These are phyloP conservation scores for Diaporthe vaccinii DNA, from an alignment of 2,329 filamentous ascomycete genomes.

Conservation along the genomic window DNA sequence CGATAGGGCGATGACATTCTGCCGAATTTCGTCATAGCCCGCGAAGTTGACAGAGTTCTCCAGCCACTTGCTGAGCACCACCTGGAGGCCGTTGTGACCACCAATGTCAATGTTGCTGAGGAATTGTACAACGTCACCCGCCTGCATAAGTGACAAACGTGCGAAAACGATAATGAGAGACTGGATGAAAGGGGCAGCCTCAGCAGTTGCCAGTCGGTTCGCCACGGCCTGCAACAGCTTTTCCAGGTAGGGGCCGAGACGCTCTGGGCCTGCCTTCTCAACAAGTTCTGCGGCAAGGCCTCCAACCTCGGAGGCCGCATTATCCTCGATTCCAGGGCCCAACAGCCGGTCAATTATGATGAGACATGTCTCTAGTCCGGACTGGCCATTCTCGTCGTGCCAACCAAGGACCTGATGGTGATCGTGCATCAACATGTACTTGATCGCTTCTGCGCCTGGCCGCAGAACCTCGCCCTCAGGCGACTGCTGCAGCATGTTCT, in stretches of 20 bases:
- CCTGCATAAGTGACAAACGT: conserved; percentile 85
- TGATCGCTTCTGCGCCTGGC: conserved; percentile 86
- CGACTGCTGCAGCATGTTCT: conserved; percentile 83
- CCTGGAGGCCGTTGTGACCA: conserved; percentile 84
- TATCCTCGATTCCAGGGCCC: conserved; percentile 87
- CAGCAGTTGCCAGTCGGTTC: conserved; percentile 83
- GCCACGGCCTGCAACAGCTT: conserved; percentile 93
- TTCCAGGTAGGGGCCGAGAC: conserved; percentile 89
- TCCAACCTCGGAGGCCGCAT: conserved; percentile 95
- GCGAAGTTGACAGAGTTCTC: conserved; percentile 98
- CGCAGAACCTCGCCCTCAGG: conserved; percentile 90
- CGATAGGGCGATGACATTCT: conserved; percentile 94
- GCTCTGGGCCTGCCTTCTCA: conserved; percentile 92
- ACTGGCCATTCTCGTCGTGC: conserved; percentile 83
- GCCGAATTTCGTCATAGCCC: conserved; percentile 97
- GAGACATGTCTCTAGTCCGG: conserved; percentile 88
- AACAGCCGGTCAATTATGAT: conserved; percentile 94
- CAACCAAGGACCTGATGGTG: conserved; percentile 90
- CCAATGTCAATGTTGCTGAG: conserved; percentile 86
- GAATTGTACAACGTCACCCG: conserved; percentile 92
- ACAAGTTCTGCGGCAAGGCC: conserved; percentile 94
- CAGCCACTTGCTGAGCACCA: conserved; percentile 94
- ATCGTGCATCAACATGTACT: conserved; percentile 91
- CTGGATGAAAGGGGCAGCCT: conserved; percentile 92
- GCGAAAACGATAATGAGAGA: conserved; percentile 96